Conservation (phyloP, 2,329 filamentous ascomycete species). For the Diaporthe citri region DNA sequence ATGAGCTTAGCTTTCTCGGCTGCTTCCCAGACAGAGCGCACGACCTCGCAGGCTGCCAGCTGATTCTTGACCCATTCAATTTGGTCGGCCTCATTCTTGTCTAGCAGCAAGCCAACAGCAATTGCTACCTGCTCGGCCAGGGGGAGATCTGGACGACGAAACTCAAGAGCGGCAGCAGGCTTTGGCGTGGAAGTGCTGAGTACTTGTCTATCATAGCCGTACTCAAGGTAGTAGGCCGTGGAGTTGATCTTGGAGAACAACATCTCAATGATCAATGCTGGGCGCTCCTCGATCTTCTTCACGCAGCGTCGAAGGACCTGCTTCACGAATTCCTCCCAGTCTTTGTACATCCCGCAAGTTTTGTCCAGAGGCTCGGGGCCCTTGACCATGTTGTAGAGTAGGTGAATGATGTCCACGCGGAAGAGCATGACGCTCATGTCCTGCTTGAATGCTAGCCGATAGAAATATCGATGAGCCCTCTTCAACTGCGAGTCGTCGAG, state of each 20-base stretch:
- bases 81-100: conserved; percentile 81
- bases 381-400: conserved; percentile 93
- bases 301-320: conserved; percentile 86
- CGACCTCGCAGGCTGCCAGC: conserved; percentile 75
- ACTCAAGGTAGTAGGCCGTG: conserved; percentile 89
- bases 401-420: conserved; percentile 87
- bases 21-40: conserved; percentile 83
- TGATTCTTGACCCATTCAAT: conserved; percentile 86
- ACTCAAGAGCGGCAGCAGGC: conserved; percentile 84
- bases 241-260: conserved; percentile 92
- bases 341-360: conserved; percentile 76
- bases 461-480: conserved; percentile 92
- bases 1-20: conserved; percentile 72
- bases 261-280: conserved; percentile 89
- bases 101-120: conserved; percentile 82
- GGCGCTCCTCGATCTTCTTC: conserved; percentile 87
- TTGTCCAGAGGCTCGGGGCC: conserved; percentile 82
- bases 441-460: conserved; percentile 94
- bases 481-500: conserved; percentile 86
- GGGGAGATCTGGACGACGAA: conserved; percentile 66
- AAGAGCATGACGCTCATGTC: conserved; percentile 91
- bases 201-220: conserved; percentile 87
- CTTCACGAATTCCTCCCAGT: conserved; percentile 91
- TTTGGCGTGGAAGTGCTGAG: conserved; percentile 70
- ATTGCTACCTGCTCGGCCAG: conserved; percentile 75